Conservation (phyloP, 2,329 filamentous ascomycete genomes). For the Penicillium polonicum region DNA sequence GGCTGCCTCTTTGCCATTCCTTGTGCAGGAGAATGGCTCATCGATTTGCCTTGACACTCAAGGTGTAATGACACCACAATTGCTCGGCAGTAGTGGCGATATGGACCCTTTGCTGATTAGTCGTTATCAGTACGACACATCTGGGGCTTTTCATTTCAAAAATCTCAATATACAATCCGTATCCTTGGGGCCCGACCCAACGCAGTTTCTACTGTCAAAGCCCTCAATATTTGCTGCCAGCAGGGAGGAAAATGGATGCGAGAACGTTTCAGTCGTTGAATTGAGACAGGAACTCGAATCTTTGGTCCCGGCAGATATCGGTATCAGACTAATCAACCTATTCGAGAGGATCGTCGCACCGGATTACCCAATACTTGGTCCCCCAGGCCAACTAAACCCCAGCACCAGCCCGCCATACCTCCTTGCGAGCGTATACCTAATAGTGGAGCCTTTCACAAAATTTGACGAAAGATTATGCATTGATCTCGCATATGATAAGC, state of each 20-base stretch:
- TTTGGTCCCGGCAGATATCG: background rate
- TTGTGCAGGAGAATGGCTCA: too few relatives aligned
- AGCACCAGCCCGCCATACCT: too few relatives aligned
- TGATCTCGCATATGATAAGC: conserved; percentile 6
- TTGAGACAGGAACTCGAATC: background rate
- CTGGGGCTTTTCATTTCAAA: background rate
- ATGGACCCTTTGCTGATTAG: conserved; percentile 4
- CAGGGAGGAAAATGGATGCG: conserved; percentile 3
- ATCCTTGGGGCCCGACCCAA: background rate
- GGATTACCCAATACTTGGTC: too few relatives aligned
- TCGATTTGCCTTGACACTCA: too few relatives aligned
- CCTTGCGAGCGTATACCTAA: too few relatives aligned
- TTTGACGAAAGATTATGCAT: conserved; percentile 5
- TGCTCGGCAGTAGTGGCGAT: background rate
- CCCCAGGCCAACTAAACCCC: too few relatives aligned
- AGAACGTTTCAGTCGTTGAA: background rate
- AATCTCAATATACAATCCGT: conserved; percentile 4
- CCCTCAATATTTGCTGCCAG: conserved; percentile 1
- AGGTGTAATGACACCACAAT: too few relatives aligned
- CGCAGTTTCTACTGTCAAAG: background rate
- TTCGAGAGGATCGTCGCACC: too few relatives aligned
- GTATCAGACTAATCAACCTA: too few relatives aligned
- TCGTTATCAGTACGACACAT: background rate
- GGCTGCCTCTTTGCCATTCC: too few relatives aligned
- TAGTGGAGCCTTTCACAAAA: background rate